phyloP scores from a whole-genome alignment of 1,284 basidiomycete species.

The Tilletia horrida region DNA sequence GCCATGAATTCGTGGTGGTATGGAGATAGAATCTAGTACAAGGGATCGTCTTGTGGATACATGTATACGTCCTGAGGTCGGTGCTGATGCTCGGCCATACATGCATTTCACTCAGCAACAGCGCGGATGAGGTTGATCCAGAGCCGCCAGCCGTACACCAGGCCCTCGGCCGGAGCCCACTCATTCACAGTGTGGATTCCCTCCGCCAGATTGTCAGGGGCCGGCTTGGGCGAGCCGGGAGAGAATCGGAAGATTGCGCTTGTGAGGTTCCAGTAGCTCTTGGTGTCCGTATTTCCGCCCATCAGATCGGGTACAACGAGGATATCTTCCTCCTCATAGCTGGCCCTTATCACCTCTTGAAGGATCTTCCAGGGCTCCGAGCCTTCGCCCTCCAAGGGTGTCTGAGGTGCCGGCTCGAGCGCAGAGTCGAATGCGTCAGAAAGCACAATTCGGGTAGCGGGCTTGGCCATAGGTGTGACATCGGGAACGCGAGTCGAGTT shows the following conservation, averaged over 20 bases:
- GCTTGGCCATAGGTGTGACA: background rate
- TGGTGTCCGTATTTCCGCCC: constrained; percentile 62
- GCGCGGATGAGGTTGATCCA: constrained; percentile 60
- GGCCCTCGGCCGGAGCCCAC: constrained; percentile 56
- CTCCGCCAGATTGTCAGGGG: constrained; percentile 53
- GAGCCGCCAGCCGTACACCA: constrained; percentile 58
- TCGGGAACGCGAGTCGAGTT: background rate
- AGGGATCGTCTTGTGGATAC: too few species aligned
- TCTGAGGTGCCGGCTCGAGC: constrained; percentile 63
- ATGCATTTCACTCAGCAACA: constrained; percentile 43
- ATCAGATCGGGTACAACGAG: constrained; percentile 62
- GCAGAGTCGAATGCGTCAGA: constrained; percentile 57
- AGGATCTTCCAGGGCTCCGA: constrained; percentile 59
- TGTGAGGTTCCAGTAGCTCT: constrained; percentile 61
- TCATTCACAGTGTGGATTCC: constrained; percentile 69
- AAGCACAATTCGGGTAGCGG: constrained; percentile 24
- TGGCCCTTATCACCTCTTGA: constrained; percentile 60
- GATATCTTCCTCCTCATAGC: constrained; percentile 54
- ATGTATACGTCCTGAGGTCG: too few species aligned
- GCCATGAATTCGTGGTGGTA: too few species aligned
- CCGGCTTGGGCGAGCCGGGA: constrained; percentile 35
- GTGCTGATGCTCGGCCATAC: too few species aligned
- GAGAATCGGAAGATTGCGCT: constrained; percentile 63
- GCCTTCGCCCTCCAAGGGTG: constrained; percentile 56
- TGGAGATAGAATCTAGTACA: too few species aligned